Evolutionary conservation across 495 filamentous ascomycete species (phyloP).

Genomic region (Poronia punctata): DNA sequence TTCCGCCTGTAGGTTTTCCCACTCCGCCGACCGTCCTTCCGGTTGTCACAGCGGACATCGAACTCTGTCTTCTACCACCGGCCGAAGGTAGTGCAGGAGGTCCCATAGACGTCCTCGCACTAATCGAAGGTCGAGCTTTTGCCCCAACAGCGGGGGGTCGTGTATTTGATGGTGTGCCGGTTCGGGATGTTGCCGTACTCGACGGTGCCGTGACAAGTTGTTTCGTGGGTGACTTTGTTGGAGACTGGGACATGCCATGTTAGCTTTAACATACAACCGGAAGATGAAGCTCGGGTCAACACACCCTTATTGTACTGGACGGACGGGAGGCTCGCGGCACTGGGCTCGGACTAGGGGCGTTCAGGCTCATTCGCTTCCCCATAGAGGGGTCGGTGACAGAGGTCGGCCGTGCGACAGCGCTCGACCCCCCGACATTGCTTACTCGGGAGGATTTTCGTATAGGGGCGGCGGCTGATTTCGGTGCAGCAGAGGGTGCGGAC

Average conservation of each 20-base stretch:
- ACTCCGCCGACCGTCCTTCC: conserved; percentile 23
- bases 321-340: conserved; percentile 44
- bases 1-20: conserved; percentile 29
- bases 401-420: conserved; percentile 22
- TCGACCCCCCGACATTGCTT: conserved; percentile 8
- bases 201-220: conserved; percentile 52
- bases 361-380: conserved; percentile 58
- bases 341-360: conserved; percentile 60
- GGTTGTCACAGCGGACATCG: conserved; percentile 24
- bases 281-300: conserved; percentile 14
- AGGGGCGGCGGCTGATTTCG: conserved; percentile 19
- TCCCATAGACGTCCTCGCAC: conserved; percentile 56
- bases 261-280: conserved; percentile 10
- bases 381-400: conserved; percentile 42
- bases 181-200: conserved; percentile 53
- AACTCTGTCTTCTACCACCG: conserved; percentile 25
- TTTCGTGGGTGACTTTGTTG: conserved; percentile 75
- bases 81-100: conserved; percentile 45
- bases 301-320: conserved; percentile 52
- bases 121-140: conserved; percentile 48
- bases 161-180: conserved; percentile 50
- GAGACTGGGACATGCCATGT: conserved; percentile 47
- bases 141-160: conserved; percentile 33
- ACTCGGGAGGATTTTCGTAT: conserved; percentile 22
- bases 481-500: conserved; percentile 41